Evolutionary conservation across 306 rosid genomes (phyloP), one percentile per base, ranked within the genome.

Genomic region (Calophaca sinica): DNA sequence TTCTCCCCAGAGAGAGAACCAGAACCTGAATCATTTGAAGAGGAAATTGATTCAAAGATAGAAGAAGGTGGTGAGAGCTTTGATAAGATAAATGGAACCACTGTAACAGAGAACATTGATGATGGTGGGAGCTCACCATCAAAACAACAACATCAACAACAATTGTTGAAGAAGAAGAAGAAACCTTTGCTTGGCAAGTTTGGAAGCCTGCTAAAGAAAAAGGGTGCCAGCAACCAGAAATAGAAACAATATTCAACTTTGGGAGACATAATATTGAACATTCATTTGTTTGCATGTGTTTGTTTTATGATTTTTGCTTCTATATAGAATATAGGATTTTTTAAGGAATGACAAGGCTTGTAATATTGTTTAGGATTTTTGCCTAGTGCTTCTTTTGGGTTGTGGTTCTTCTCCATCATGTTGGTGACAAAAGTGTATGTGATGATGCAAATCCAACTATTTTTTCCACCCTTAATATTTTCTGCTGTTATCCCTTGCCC

Each of bases 151-250:
- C 87, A 42, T 78, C 89, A 84, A 74, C 97, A 82, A 71, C 98
- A 81, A 77, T 20, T 20, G 26, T 81, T 62, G 81, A 90, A 94
- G 89, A 94, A 93, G 80, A 86, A 86, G 90, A 94, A 90, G 88
- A 94, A 90, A 83, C 88, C 99, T 42, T 87, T 94, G 70, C 91
- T 94, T 42, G 88, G 87, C 26, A 94, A 94, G 84, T 91, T 94
- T 15, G 99, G 99, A 79, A 88, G 94, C 76, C 89, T 92, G 66
- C 90, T 94, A 49, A 94, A 94, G 96, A 94, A 94, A 86, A 94
- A 87, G 87, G 65, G 91, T 81, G 11, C 79, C 42, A 84, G 82
- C 88, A 90, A 79, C 82, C 93, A 80, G 59, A 91, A 90, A 80
- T 91, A 92, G 89, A 75, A 69, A 64, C 41, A 28, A 67, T 13